Percentiles rank a stretch among this genome's conserved stretches.
These are phyloP conservation scores for Spencermartinsiella ligniputridi DNA, from an alignment of 1,139 yeast species.

Conservation along the genomic window DNA sequence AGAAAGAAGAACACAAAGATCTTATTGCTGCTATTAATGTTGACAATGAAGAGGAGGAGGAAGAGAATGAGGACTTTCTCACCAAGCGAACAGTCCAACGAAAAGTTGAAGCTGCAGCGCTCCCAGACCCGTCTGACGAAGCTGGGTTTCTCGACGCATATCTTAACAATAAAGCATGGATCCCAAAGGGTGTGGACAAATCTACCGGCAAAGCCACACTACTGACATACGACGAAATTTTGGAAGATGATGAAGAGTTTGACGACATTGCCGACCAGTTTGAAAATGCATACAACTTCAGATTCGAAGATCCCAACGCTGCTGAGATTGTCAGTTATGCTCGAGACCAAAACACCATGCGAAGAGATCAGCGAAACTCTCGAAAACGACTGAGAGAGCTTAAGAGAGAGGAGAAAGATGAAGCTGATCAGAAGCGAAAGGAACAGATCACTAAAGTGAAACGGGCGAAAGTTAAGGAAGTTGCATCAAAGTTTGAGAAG, in stretches of 20 bases:
- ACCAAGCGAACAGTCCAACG: slow-evolving; percentile 49
- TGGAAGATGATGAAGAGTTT: slow-evolving; percentile 69
- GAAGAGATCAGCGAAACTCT: slow-evolving; percentile 70
- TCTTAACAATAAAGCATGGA: slow-evolving; percentile 80
- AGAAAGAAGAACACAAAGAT: slow-evolving; percentile 67
- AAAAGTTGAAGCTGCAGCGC: slow-evolving; percentile 31
- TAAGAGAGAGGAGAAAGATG: slow-evolving; percentile 50
- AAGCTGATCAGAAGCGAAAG: slow-evolving; percentile 53
- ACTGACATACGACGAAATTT: slow-evolving; percentile 45
- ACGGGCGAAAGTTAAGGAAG: slow-evolving; percentile 68
- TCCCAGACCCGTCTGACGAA: slow-evolving; percentile 69
- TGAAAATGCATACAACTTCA: slow-evolving; percentile 89
- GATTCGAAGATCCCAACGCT: slow-evolving; percentile 88
- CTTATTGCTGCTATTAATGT: slow-evolving; percentile 69
- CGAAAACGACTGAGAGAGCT: slow-evolving; percentile 81
- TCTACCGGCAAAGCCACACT: slow-evolving; percentile 47
- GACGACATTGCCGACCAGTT: slow-evolving; percentile 89
- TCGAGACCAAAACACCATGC: slow-evolving; percentile 86
- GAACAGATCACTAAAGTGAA: slow-evolving; percentile 68
- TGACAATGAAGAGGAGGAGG: slow-evolving; percentile 41
- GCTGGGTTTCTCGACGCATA: slow-evolving; percentile 69
- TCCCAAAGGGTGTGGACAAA: slow-evolving; percentile 53
- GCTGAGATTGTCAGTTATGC: slow-evolving; percentile 96
- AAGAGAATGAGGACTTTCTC: slow-evolving; percentile 49
- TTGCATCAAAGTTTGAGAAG: slow-evolving; percentile 69